Conservation (phyloP, 176 grass and related monocot genomes). For the Aechmea fasciata region DNA sequence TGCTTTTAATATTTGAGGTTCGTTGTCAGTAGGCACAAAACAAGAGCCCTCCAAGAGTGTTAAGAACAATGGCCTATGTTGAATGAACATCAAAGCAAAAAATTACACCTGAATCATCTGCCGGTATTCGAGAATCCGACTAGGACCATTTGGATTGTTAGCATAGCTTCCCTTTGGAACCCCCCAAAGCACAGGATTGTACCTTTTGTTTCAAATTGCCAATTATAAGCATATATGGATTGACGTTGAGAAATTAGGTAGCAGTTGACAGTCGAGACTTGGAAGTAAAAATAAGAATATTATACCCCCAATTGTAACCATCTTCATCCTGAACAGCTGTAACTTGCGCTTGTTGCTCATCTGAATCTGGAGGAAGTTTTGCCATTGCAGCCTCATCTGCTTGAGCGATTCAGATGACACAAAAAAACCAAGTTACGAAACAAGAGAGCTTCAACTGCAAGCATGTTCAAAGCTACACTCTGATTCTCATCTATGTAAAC, state of each 20-base stretch:
- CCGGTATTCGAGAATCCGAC: slow-evolving; percentile 76
- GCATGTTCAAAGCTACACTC: not conserved
- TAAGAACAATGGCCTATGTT: not conserved
- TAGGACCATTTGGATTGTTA: slow-evolving; percentile 65
- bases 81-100: slow-evolving; percentile 7
- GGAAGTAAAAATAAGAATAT: not conserved
- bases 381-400: slow-evolving; percentile 73
- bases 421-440: not conserved
- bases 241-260: not conserved
- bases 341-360: slow-evolving; percentile 69
- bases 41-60: no score
- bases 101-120: slow-evolving; percentile 75
- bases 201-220: slow-evolving; percentile 46
- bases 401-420: not conserved
- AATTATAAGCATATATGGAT: slow-evolving; percentile 4
- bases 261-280: not conserved
- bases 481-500: no score
- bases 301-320: slow-evolving; percentile 91
- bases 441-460: not conserved
- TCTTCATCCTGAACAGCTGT: slow-evolving; percentile 71
- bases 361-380: slow-evolving; percentile 62
- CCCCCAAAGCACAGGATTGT: slow-evolving; percentile 81
- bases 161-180: slow-evolving; percentile 97
- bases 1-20: no score
- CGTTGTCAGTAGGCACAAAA: no score